Base-by-base conservation (phyloP, 2,329 filamentous ascomycete species). In the Pyricularia grisea region DNA sequence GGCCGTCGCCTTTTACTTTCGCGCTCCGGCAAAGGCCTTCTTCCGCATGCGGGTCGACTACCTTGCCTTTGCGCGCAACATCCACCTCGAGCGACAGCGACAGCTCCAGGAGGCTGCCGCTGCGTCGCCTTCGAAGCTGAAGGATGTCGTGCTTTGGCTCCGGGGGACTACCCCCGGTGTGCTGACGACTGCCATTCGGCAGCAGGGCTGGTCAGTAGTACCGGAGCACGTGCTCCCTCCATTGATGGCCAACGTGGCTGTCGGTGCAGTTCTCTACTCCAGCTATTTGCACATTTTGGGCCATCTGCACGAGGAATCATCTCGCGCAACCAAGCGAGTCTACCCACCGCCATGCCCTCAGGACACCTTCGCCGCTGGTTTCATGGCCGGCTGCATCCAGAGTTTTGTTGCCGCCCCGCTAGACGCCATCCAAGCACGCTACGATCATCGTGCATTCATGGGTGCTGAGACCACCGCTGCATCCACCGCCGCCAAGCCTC, bases 1-100 rank as follows among this genome's bases (percentile, higher is more conserved):
- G 76, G 84, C 93, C 74, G 86, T 97, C 68, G 90, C 93, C 28
- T 97, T 97, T 74, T 97, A 97, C 80, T 97, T 97, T 77, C 86
- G 93, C 69, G 92, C 93, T 0, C 94, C 94, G 0, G 91, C 93
- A 68, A 97, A 97, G 79, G 92, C 93, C 20, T 97, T 97, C 77
- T 97, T 97, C 80, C 88, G 92, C 71, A 94, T 92, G 1, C 84
- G 94, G 70, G 93, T 97, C 72, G 94, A 97, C 81, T 97, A 93
- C 73, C 82, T 88, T 23, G 85, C 85, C 1, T 88, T 87, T 71
- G 86, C 85, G 2, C 81, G 86, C 31, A 82, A 77, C 20, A 75
- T 87, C 3, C 84, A 87, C 71, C 78, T 85, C 71, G 79, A 82
- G 50, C 64, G 66, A 68, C 36, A 25, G 55, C 68, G 63, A 14